A percentile compares a stretch with the other conserved stretches of the same genome.
Conservation (phyloP, 2,329 filamentous ascomycete genomes). For the Fusarium sulawesiense region DNA sequence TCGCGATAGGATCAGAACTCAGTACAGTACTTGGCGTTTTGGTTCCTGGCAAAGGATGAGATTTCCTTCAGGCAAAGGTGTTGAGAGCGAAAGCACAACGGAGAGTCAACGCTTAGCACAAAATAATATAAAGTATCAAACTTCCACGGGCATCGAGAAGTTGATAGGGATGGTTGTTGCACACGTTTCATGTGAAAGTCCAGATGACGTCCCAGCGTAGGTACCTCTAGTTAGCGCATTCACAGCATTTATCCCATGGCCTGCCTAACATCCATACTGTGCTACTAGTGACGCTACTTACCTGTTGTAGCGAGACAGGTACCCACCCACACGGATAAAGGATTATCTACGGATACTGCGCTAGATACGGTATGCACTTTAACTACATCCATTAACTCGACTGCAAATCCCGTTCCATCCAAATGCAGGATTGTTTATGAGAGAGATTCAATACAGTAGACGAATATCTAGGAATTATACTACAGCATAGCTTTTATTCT, state of each 20-base stretch:
- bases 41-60: no score
- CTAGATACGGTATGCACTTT: background rate
- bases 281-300: background rate
- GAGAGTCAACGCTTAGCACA: background rate
- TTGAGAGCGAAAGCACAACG: background rate
- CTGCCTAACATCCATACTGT: background rate
- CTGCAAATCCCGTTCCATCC: background rate
- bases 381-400: background rate
- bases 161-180: background rate
- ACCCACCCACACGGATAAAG: background rate
- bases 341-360: background rate
- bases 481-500: background rate
- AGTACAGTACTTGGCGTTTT: background rate
- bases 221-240: background rate
- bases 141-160: background rate
- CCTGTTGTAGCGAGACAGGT: background rate
- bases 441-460: background rate
- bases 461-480: background rate
- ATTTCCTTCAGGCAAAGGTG: background rate
- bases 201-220: conserved; percentile 31
- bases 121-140: background rate
- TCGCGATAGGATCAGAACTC: background rate
- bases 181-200: conserved; percentile 37
- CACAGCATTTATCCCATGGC: background rate
- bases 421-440: background rate